A percentile compares a stretch with the other conserved stretches of the same genome.
Evolutionary conservation across 1,139 yeast genomes (phyloP).

Genomic region (Arxiozyma telluris): DNA sequence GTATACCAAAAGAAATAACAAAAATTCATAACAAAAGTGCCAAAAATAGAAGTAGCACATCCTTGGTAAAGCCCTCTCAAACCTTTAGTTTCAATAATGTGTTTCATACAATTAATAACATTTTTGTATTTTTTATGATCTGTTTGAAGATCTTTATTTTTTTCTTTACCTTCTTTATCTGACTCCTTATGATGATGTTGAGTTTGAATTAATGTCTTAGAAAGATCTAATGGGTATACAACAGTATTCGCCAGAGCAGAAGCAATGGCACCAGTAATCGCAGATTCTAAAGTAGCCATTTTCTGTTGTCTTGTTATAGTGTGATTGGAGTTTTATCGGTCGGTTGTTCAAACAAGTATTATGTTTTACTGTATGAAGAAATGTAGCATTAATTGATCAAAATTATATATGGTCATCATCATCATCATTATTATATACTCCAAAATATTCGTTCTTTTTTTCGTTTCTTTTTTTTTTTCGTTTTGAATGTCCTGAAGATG

Average conservation of each 20-base stretch:
- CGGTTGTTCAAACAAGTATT: neutral
- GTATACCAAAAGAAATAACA: constrained; percentile 87
- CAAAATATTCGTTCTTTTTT: neutral
- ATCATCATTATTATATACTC: too few species aligned
- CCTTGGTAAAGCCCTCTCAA: constrained; percentile 72
- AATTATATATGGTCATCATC: neutral
- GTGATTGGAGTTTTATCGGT: neutral
- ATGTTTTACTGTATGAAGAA: too few species aligned
- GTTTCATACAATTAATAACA: constrained; percentile 52
- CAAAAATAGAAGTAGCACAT: constrained; percentile 54
- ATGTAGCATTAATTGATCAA: too few species aligned
- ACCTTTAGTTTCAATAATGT: constrained; percentile 57
- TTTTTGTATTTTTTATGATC: constrained; percentile 40
- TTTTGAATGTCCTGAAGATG: neutral
- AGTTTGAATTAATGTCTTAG: constrained; percentile 67
- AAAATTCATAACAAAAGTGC: constrained; percentile 73
- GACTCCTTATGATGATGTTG: constrained; percentile 17
- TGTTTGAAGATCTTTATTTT: constrained; percentile 7
- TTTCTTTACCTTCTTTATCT: constrained; percentile 6
- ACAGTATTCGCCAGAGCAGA: constrained; percentile 75
- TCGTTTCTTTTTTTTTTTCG: too few species aligned
- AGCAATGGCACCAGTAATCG: constrained; percentile 78
- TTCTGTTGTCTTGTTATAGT: neutral
- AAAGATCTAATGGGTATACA: constrained; percentile 66
- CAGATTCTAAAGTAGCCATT: constrained; percentile 54